Evolutionary conservation across 2,329 filamentous ascomycete species (phyloP), one percentile per base, ranked within the genome.

Genomic region (Aspergillus ibericus): DNA sequence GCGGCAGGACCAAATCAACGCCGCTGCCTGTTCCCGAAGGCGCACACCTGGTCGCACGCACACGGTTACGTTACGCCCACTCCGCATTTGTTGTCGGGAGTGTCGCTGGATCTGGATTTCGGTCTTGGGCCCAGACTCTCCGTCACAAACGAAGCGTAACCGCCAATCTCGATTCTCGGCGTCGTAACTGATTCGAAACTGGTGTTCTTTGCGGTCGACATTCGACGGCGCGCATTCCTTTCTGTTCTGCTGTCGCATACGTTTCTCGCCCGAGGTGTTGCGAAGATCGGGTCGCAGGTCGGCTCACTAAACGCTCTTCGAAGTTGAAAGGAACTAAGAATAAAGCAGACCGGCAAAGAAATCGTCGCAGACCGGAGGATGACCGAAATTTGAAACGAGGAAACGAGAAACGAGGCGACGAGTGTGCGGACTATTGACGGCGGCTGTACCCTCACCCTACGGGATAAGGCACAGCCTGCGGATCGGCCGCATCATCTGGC

Each of bases 241-340:
- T 27, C 53, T 29, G 29, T 47, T 47, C 35, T 38, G 50, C 59
- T 20, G 56, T 34, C 53, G 34, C 53, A 22, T 48, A 35, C 58
- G 35, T 13, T 47, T 48, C 49, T 38, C 40, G 44, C n/a, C 18
- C 29, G 13, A 35, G 35, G 44, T 42, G 44, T 57, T 44, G 44
- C 52, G 48, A 59, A 55, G 63, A 62, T 44, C 58, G 48, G 63
- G 68, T 73, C 71, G 71, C 70, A 68, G 70, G 69, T 64, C 70
- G 70, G 71, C 70, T 70, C 60, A 56, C 29, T 42, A 48, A 60
- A 60, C 56, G 34, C 58, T 53, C 42, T 29, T 9, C 36, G 36
- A 16, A 36, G 55, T 29, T 20, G n/a, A 48, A 40, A 47, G 54
- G 34, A 50, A 40, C 46, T 54, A 36, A 64, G 49, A 12, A 20